phyloP scores from a whole-genome alignment of 768 basidiomycete genomes.

The Clitopilus hobsonii region DNA sequence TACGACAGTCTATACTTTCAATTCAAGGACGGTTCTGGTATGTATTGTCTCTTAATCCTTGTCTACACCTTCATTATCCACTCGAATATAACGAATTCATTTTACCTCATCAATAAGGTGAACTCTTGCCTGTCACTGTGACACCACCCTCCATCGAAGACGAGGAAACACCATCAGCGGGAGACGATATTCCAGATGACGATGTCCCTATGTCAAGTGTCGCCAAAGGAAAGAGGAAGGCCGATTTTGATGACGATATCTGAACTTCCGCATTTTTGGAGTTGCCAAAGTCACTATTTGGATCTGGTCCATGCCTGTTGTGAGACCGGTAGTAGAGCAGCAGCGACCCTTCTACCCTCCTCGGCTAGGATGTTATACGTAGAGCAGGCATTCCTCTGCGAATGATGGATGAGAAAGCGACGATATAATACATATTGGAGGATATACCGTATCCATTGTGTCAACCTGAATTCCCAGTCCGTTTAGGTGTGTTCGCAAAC shows the following conservation, averaged over 20 bases:
- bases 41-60: slow-evolving; percentile 20
- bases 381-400: slow-evolving; percentile 85
- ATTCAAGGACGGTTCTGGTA: slow-evolving; percentile 62
- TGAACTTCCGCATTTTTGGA: neutral
- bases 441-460: slow-evolving; percentile 78
- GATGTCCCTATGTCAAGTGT: slow-evolving; percentile 21
- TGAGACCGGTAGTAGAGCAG: slow-evolving; percentile 74
- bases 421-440: neutral
- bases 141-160: slow-evolving; percentile 54
- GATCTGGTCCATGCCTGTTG: slow-evolving; percentile 49
- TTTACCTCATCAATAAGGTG: slow-evolving; percentile 34
- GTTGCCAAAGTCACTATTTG: neutral
- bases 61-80: slow-evolving; percentile 7
- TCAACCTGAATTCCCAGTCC: slow-evolving; percentile 83
- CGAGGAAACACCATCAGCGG: slow-evolving; percentile 50
- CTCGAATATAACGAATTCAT: slow-evolving; percentile 12
- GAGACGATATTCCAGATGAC: slow-evolving; percentile 11
- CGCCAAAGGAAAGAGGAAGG: slow-evolving; percentile 66
- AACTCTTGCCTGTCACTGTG: slow-evolving; percentile 54
- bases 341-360: slow-evolving; percentile 90
- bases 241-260: slow-evolving; percentile 23
- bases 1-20: slow-evolving; percentile 71
- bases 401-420: neutral
- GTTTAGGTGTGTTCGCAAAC: slow-evolving; percentile 62
- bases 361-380: slow-evolving; percentile 93